A percentile compares a stretch with the other conserved stretches of the same genome.
These are phyloP conservation scores for Nicotiana tabacum DNA, from an alignment of 257 asterid species.

Conservation along the genomic window DNA sequence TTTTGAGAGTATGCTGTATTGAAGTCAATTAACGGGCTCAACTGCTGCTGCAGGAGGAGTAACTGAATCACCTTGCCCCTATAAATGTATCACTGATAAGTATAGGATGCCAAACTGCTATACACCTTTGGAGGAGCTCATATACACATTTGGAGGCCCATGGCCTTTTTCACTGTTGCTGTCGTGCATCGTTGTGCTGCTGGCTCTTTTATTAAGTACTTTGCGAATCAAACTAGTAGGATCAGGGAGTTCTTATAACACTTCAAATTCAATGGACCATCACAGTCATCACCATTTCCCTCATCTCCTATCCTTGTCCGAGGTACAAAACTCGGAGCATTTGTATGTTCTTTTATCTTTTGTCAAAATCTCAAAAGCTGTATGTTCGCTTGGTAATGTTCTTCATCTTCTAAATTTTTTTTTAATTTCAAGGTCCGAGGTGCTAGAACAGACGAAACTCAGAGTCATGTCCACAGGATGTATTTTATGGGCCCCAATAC, in stretches of 20 bases:
- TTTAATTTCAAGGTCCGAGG: slow-evolving; percentile 67
- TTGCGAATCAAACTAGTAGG: slow-evolving; percentile 77
- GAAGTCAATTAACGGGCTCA: background rate
- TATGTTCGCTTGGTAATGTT: background rate
- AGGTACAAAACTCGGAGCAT: slow-evolving; percentile 40
- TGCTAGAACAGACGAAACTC: slow-evolving; percentile 78
- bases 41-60: slow-evolving; percentile 70
- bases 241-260: slow-evolving; percentile 50
- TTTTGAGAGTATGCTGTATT: background rate
- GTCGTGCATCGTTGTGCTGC: slow-evolving; percentile 59
- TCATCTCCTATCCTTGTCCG: slow-evolving; percentile 89
- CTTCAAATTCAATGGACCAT: slow-evolving; percentile 52
- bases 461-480: slow-evolving; percentile 89
- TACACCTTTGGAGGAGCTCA: slow-evolving; percentile 91
- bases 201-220: slow-evolving; percentile 61
- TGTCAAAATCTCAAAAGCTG: slow-evolving; percentile 7
- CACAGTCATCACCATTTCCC: slow-evolving; percentile 75
- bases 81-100: slow-evolving; percentile 74
- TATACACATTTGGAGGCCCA: slow-evolving; percentile 92
- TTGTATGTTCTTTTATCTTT: background rate
- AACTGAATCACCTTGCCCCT: slow-evolving; percentile 67
- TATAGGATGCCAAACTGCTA: slow-evolving; percentile 79
- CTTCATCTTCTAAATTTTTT: background rate
- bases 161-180: slow-evolving; percentile 72
- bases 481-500: slow-evolving; percentile 96